Percentiles rank a stretch among this genome's conserved stretches.
phyloP scores from a whole-genome alignment of 768 basidiomycete genomes.

The Neoboletus magnificus region DNA sequence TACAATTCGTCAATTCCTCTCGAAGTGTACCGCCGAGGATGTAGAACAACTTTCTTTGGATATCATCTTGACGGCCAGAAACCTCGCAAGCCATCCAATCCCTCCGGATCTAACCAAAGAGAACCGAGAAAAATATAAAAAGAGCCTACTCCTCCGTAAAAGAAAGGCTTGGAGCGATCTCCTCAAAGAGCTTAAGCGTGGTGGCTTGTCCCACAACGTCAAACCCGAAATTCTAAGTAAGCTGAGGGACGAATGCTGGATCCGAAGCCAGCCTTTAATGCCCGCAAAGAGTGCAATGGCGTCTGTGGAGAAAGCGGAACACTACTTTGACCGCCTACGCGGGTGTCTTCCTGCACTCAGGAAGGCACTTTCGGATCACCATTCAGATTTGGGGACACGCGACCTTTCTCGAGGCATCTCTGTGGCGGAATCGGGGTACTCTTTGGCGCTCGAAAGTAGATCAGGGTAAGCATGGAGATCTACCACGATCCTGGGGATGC shows the following conservation, averaged over 20 bases:
- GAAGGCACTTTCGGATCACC: constrained; percentile 61
- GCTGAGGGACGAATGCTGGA: constrained; percentile 55
- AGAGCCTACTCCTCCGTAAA: constrained; percentile 77
- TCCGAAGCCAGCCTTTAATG: constrained; percentile 58
- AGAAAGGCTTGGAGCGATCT: constrained; percentile 89
- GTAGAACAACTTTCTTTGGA: constrained; percentile 58
- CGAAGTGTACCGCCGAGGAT: constrained; percentile 35
- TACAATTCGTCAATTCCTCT: constrained; percentile 43
- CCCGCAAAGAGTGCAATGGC: constrained; percentile 20
- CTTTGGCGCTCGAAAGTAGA: constrained; percentile 59
- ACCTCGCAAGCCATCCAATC: constrained; percentile 48
- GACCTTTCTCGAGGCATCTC: constrained; percentile 79
- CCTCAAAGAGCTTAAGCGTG: constrained; percentile 79
- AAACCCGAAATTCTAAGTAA: constrained; percentile 65
- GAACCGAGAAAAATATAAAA: constrained; percentile 59
- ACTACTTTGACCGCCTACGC: constrained; percentile 63
- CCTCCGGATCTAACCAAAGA: constrained; percentile 43
- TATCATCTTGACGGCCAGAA: constrained; percentile 59
- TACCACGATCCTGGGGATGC: background rate
- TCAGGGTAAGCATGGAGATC: constrained; percentile 50
- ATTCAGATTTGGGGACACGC: constrained; percentile 78
- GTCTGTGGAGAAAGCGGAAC: constrained; percentile 46
- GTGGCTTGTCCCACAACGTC: constrained; percentile 69
- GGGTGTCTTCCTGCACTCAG: constrained; percentile 66
- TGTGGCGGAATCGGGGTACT: constrained; percentile 76